Base-by-base conservation (phyloP, 371 early-diverging fungal species). In the Mortierella sp. region DNA sequence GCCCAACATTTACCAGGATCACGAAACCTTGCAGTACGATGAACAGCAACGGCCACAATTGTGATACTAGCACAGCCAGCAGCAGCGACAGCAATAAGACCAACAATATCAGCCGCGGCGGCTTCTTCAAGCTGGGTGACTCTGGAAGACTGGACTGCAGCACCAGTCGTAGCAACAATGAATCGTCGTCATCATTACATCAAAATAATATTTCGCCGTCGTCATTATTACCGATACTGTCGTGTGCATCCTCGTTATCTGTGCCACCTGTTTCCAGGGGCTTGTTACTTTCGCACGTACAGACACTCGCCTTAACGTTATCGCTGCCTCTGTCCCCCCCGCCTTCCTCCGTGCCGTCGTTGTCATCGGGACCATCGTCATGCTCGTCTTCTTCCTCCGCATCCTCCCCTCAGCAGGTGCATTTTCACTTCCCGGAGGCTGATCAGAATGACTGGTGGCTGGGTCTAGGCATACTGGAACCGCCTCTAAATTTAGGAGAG, bases 1-100 rank as follows among this genome's bases (percentile, higher is more conserved):
- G 31, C 24, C 53, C 66, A 24, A 69, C 70, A 21, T 70, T 70
- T 39, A 70, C 70, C 41, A 56, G 70, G 30, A 56, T 70, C 46
- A 41, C 70, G 6, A 60, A 55, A 15, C 50, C 60, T 8, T 56
- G 30, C 46, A 62, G 11, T 32, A 42, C 7, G 34, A 17, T 3
- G 39, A 49, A 14, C 49, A 7, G 11, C 56, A 32, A 11, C 48
- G 48, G 14, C 30, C 23, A n/a, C 47, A 44, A 24, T 9, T 7
- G 14, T 28, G 30, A 30, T 47, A 31, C 30, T n/a, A 31, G 32
- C 46, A 34, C 37, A 14, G 37, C 37, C 4, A 4, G 11, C 37
- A 53, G 28, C 32, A 34, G 6, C 57, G 19, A 4, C 27, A 42
- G 15, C 50, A 12, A 14, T 56, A 30, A n/a, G 34, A 32, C 9